phyloP scores from a whole-genome alignment of 2,329 filamentous ascomycete genomes.

The Nemania bipapillata region DNA sequence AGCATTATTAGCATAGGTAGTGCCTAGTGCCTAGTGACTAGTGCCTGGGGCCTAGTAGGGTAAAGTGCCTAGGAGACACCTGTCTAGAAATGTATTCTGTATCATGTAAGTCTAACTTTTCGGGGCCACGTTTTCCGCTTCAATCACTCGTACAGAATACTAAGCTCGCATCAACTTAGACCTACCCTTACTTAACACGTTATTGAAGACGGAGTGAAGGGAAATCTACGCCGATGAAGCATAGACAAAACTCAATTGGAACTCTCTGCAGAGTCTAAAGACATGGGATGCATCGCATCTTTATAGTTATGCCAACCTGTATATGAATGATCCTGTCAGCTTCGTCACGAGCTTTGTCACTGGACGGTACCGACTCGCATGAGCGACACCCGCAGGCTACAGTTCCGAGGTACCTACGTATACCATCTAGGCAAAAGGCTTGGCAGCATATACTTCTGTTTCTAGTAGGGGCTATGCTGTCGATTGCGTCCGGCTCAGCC shows the following conservation, averaged over 20 bases:
- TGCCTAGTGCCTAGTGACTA: not conserved
- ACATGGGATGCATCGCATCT: not conserved
- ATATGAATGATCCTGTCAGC: not conserved
- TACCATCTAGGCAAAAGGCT: not conserved
- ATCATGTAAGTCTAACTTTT: not conserved
- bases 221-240: not conserved
- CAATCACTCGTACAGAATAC: not conserved
- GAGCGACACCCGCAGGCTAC: not conserved
- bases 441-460: slow-evolving; percentile 19
- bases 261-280: not conserved
- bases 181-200: not conserved
- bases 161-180: not conserved
- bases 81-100: not conserved
- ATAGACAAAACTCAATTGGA: not conserved
- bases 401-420: not conserved
- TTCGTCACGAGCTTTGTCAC: not conserved
- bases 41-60: not conserved
- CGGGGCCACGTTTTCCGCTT: slow-evolving; percentile 17
- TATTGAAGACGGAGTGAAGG: not conserved
- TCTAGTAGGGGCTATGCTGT: slow-evolving; percentile 24
- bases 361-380: not conserved
- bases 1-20: slow-evolving; percentile 2
- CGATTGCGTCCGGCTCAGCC: slow-evolving; percentile 26
- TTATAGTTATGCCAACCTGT: too few relatives aligned
- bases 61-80: not conserved